A percentile compares a stretch with the other conserved stretches of the same genome.
phyloP scores from a whole-genome alignment of 2,329 filamentous ascomycete species.

The Aureobasidium sp. region DNA sequence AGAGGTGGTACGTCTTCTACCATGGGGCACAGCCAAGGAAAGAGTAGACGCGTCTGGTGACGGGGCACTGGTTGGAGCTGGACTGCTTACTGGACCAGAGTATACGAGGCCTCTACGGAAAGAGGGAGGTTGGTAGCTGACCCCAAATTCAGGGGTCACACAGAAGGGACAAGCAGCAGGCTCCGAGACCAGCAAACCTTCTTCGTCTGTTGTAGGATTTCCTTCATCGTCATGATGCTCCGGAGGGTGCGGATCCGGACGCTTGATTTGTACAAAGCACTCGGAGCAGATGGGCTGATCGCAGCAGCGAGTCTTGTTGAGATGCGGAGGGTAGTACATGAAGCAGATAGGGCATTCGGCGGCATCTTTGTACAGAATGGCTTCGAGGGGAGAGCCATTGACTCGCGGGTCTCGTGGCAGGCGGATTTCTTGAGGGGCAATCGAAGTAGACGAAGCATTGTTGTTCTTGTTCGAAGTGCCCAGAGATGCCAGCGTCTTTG shows the following conservation, averaged over 20 bases:
- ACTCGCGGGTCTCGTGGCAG: constrained; percentile 78
- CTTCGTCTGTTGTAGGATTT: constrained; percentile 35
- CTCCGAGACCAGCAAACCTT: constrained; percentile 72
- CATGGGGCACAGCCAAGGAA: constrained; percentile 49
- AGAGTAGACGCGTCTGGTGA: constrained; percentile 83
- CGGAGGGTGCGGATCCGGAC: constrained; percentile 81
- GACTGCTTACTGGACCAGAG: constrained; percentile 29
- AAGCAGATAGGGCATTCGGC: constrained; percentile 94
- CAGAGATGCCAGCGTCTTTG: constrained; percentile 80
- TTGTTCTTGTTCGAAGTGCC: constrained; percentile 68
- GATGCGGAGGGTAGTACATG: constrained; percentile 85
- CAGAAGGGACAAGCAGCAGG: constrained; percentile 92
- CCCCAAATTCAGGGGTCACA: constrained; percentile 86
- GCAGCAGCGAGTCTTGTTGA: constrained; percentile 91
- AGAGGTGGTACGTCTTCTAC: constrained; percentile 54
- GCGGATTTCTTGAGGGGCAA: constrained; percentile 68
- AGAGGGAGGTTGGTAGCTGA: constrained; percentile 85
- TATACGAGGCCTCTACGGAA: constrained; percentile 80
- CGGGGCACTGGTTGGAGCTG: constrained; percentile 44
- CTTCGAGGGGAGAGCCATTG: constrained; percentile 89
- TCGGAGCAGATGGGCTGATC: constrained; percentile 96
- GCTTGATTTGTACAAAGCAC: constrained; percentile 97
- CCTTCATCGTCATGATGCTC: constrained; percentile 54
- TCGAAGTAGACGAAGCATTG: constrained; percentile 55
- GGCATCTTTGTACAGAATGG: constrained; percentile 86